These are phyloP conservation scores for Phytophthora chlamydospora DNA, from an alignment of 352 stramenopile species.

Conservation along the genomic window DNA sequence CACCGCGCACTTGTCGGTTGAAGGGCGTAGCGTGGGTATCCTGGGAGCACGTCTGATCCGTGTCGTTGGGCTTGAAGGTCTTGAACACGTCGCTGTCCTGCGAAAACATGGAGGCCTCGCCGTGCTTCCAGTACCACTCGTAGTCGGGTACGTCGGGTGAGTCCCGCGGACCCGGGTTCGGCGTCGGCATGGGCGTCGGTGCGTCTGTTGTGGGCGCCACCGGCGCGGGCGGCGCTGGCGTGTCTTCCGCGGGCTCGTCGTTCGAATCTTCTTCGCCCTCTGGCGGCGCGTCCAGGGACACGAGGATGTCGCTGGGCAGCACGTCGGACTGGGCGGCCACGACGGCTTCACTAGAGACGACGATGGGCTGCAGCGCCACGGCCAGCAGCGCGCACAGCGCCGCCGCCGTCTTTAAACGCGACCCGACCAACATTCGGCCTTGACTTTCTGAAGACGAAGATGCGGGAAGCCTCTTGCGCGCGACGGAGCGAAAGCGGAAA, in stretches of 20 bases:
- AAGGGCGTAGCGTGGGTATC: conserved; percentile 63
- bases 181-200: conserved; percentile 1
- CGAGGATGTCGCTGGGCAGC: neutral
- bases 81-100: conserved; percentile 57
- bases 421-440: conserved; percentile 32
- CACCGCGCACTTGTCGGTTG: conserved; percentile 77
- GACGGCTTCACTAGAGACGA: conserved; percentile 5
- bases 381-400: conserved; percentile 31
- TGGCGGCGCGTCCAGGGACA: conserved; percentile 16
- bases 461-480: conserved; percentile 10
- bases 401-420: conserved; percentile 22
- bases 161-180: conserved; percentile 25
- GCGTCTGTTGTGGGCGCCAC: conserved; percentile 12
- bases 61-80: conserved; percentile 70
- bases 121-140: conserved; percentile 78
- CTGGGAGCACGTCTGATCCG: conserved; percentile 66
- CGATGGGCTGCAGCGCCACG: conserved; percentile 21
- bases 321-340: neutral
- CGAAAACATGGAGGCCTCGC: conserved; percentile 55
- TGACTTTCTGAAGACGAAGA: neutral
- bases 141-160: conserved; percentile 31
- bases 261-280: conserved; percentile 12
- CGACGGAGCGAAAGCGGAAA: conserved; percentile 27
- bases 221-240: conserved; percentile 7
- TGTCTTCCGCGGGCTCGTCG: conserved; percentile 15